Evolutionary conservation across 2,329 filamentous ascomycete species (phyloP).

Genomic region (Boeremia exigua): DNA sequence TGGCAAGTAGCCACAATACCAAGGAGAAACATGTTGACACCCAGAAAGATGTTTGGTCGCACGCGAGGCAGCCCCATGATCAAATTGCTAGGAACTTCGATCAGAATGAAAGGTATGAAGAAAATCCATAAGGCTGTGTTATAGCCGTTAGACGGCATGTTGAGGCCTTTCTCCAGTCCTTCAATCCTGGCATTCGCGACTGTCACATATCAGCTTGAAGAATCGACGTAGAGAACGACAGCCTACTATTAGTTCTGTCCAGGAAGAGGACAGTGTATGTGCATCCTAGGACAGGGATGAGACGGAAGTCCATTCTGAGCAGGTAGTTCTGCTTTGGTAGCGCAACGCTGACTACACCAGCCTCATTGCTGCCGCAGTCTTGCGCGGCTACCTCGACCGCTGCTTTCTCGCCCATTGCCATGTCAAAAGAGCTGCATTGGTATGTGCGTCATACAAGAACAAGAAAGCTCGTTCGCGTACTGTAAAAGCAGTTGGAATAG

Average conservation of each 20-base stretch:
- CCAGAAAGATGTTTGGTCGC: conserved; percentile 78
- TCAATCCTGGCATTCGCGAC: conserved; percentile 72
- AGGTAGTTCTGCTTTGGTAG: conserved; percentile 53
- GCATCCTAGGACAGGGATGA: conserved; percentile 70
- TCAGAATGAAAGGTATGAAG: conserved; percentile 82
- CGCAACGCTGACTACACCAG: conserved; percentile 11
- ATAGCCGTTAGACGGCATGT: conserved; percentile 69
- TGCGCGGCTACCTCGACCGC: conserved; percentile 19
- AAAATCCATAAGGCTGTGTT: conserved; percentile 80
- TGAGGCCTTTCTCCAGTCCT: conserved; percentile 62
- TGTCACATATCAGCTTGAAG: conserved; percentile 6
- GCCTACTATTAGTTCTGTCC: conserved; percentile 65
- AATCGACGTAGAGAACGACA: no score
- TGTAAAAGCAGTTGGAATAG: neutral
- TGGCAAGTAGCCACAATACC: conserved; percentile 56
- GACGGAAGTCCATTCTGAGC: conserved; percentile 63
- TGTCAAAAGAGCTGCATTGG: neutral
- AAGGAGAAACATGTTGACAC: conserved; percentile 77
- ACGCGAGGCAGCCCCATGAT: conserved; percentile 70
- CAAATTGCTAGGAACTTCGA: conserved; percentile 78
- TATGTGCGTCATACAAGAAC: neutral
- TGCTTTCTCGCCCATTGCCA: conserved; percentile 25
- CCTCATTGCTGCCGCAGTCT: conserved; percentile 20
- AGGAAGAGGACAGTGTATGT: conserved; percentile 77
- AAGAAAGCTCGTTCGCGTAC: neutral